A percentile compares a stretch with the other conserved stretches of the same genome.
Evolutionary conservation across 169 alveolate species (phyloP).

Genomic region (Ichthyophthirius multifiliis): DNA sequence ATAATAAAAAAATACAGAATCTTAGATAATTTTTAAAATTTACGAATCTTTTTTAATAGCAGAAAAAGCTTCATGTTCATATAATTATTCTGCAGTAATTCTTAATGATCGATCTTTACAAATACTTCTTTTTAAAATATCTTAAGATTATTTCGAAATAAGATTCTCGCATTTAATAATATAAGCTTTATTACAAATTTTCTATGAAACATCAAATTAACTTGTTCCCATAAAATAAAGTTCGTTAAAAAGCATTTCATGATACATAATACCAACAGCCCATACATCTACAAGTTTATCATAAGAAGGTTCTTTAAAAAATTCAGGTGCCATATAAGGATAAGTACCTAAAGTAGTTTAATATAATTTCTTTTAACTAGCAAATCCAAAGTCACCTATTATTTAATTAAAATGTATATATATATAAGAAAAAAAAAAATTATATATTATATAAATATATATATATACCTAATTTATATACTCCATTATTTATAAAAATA

Average conservation of each 20-base stretch:
- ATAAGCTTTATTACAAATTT: conserved; percentile 21
- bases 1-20: background rate
- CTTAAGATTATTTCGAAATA: background rate
- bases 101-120: conserved; percentile 22
- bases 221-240: conserved; percentile 37
- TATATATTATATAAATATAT: no score
- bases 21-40: background rate
- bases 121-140: conserved; percentile 20
- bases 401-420: background rate
- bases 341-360: conserved; percentile 37
- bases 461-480: conserved; percentile 30
- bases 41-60: background rate
- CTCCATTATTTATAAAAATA: conserved; percentile 39
- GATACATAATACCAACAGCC: conserved; percentile 44
- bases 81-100: conserved; percentile 22
- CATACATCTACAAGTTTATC: conserved; percentile 43
- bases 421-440: no score
- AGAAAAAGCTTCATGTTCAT: conserved; percentile 11
- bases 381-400: conserved; percentile 33
- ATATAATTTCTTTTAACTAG: conserved; percentile 25
- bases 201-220: conserved; percentile 30
- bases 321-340: conserved; percentile 54
- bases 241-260: conserved; percentile 34
- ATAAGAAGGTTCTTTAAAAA: conserved; percentile 26
- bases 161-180: background rate